Evolutionary conservation across 2,329 filamentous ascomycete species (phyloP).

Genomic region (Mycosphaerella arachidis): DNA sequence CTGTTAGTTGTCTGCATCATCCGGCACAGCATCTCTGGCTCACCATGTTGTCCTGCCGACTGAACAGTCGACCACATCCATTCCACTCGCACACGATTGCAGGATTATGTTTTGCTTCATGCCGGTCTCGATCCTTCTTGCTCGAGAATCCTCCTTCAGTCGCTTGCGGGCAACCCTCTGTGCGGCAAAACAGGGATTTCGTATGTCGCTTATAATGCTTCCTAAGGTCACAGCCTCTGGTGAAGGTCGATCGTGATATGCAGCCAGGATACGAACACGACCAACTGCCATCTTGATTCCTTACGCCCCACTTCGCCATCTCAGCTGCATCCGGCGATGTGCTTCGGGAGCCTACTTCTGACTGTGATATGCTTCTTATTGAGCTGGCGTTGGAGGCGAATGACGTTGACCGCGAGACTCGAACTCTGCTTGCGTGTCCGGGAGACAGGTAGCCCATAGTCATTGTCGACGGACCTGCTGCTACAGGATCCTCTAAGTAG

Average conservation of each 20-base stretch:
- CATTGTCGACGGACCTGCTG: slow-evolving; percentile 9
- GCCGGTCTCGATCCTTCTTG: slow-evolving; percentile 58
- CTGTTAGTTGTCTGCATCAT: not conserved
- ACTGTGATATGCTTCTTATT: slow-evolving; percentile 17
- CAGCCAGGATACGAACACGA: slow-evolving; percentile 57
- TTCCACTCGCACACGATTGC: slow-evolving; percentile 56
- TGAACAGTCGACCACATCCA: slow-evolving; percentile 56
- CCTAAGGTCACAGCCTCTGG: slow-evolving; percentile 56
- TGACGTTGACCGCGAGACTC: slow-evolving; percentile 24
- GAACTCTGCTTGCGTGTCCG: slow-evolving; percentile 8
- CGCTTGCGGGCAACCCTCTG: slow-evolving; percentile 55
- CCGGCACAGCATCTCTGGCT: slow-evolving; percentile 11
- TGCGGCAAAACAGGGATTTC: slow-evolving; percentile 58
- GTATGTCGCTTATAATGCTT: slow-evolving; percentile 61
- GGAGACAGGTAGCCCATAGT: slow-evolving; percentile 21
- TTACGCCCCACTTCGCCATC: slow-evolving; percentile 38
- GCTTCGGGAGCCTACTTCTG: slow-evolving; percentile 27
- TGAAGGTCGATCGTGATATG: slow-evolving; percentile 55
- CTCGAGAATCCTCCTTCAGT: slow-evolving; percentile 56
- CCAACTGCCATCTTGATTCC: slow-evolving; percentile 49
- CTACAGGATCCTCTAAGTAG: slow-evolving; percentile 1
- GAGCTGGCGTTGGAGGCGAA: slow-evolving; percentile 29
- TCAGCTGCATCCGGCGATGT: slow-evolving; percentile 31
- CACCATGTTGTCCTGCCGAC: slow-evolving; percentile 60
- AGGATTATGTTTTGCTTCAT: slow-evolving; percentile 59